Conservation (phyloP, 192 early-diverging fungal species). For the Podila horticola region DNA sequence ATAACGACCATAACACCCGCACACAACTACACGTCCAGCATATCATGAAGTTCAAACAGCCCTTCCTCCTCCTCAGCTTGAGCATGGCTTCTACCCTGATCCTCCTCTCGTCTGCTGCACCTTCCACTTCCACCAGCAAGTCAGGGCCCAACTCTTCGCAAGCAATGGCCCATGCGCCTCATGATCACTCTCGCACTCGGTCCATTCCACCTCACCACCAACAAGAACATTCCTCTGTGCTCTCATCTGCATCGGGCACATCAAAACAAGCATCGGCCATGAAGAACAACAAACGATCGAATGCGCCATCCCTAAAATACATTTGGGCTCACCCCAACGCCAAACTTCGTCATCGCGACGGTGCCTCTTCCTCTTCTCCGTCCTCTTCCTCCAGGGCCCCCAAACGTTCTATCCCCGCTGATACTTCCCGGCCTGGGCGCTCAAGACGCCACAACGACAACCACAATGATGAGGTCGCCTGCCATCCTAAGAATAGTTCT, state of each 20-base stretch:
- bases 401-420: background rate
- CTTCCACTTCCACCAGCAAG: background rate
- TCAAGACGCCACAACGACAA: too few relatives aligned
- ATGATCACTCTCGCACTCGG: background rate
- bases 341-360: conserved; percentile 6
- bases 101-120: background rate
- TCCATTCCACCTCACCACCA: too few relatives aligned
- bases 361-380: background rate
- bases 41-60: conserved; percentile 25
- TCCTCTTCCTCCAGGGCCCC: too few relatives aligned
- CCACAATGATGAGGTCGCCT: too few relatives aligned
- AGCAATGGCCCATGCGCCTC: background rate
- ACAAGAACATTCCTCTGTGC: too few relatives aligned
- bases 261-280: too few relatives aligned
- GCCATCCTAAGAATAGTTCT: too few relatives aligned
- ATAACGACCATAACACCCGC: background rate
- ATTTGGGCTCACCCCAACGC: background rate
- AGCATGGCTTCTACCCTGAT: conserved; percentile 15
- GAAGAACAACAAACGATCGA: background rate
- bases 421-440: too few relatives aligned
- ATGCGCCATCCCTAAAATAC: conserved; percentile 1
- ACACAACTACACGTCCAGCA: background rate
- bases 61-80: conserved; percentile 28
- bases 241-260: too few relatives aligned
- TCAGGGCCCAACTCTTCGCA: background rate